Percentiles rank a stretch among this genome's conserved stretches.
Conservation (phyloP, 2,329 filamentous ascomycete genomes). For the Chalaropsis thielavioides region DNA sequence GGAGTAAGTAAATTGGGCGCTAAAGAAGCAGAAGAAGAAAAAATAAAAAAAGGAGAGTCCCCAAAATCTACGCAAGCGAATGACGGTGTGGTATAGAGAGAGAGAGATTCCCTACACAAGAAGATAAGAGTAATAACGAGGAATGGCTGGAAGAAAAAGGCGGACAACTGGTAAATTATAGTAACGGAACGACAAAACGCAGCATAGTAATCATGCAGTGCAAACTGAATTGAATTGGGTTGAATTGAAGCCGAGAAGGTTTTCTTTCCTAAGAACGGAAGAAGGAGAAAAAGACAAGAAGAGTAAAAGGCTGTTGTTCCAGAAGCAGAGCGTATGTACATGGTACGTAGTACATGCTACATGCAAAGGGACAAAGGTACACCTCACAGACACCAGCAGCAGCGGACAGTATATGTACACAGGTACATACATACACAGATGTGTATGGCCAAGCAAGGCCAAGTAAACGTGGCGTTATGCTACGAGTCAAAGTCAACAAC, state of each 20-base stretch:
- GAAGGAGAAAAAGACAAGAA: not conserved
- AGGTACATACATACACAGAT: too few relatives aligned
- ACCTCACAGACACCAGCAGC: too few relatives aligned
- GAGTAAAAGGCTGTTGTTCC: not conserved
- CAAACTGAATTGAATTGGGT: too few relatives aligned
- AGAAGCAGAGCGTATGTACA: not conserved
- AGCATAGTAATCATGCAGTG: not conserved
- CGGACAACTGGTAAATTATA: too few relatives aligned
- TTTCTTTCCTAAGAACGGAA: too few relatives aligned
- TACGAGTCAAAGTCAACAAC: constrained; percentile 8
- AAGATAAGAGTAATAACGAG: not conserved
- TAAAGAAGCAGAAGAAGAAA: not conserved
- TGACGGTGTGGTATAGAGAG: too few relatives aligned
- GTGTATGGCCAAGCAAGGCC: not conserved
- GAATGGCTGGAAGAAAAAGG: not conserved
- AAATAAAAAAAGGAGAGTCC: not conserved
- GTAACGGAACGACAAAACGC: not conserved
- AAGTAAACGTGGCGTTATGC: constrained; percentile 17
- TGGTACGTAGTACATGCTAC: not conserved
- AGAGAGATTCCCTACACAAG: too few relatives aligned
- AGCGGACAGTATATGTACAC: too few relatives aligned
- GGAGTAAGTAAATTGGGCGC: not conserved
- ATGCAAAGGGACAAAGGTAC: too few relatives aligned
- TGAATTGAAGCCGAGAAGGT: too few relatives aligned
- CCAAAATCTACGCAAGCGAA: not conserved